A percentile compares a stretch with the other conserved stretches of the same genome.
Conservation (phyloP, 148 eudicot species). For the Arbutus unedo region DNA sequence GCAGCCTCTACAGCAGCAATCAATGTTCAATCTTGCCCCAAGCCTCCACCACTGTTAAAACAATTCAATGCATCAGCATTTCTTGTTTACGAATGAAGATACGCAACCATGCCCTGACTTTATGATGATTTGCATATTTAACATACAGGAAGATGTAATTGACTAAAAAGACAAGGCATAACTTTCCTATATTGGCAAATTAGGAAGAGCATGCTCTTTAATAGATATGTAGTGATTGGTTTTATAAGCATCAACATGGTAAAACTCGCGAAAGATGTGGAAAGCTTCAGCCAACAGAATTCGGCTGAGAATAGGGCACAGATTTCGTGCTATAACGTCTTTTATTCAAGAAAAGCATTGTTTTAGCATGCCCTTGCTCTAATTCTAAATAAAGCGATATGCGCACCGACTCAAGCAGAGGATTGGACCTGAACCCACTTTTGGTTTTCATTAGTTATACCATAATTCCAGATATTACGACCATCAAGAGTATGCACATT, state of each 20-base stretch:
- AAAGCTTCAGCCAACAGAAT: background rate
- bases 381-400: no score
- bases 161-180: background rate
- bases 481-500: background rate
- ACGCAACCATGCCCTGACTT: background rate
- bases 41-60: background rate
- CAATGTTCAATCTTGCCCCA: background rate
- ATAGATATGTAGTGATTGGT: background rate
- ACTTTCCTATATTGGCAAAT: background rate
- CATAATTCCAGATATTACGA: background rate
- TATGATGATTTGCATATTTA: background rate
- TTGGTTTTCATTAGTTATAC: background rate
- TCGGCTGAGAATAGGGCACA: no score
- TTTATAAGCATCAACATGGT: background rate
- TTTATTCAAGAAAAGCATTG: no score
- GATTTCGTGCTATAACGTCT: background rate
- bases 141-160: background rate
- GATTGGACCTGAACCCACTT: no score
- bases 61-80: background rate
- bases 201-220: background rate
- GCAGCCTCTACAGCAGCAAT: background rate
- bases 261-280: background rate
- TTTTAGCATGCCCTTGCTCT: no score
- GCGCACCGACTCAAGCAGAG: no score
- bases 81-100: background rate